Conservation (phyloP, 2,329 filamentous ascomycete genomes). For the Cladosporium sphaerospermum region DNA sequence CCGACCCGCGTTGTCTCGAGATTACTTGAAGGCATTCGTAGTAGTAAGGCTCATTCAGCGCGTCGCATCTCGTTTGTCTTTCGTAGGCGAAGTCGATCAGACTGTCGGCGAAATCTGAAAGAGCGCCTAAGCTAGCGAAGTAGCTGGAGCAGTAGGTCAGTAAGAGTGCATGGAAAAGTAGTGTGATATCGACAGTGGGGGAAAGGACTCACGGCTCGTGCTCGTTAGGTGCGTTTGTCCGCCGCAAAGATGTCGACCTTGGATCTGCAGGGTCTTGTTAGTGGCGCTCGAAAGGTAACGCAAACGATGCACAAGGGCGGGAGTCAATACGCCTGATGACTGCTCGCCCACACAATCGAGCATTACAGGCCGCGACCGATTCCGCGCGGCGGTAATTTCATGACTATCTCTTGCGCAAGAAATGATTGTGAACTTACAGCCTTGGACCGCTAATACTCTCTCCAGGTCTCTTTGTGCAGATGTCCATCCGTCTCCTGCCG, state of each 20-base stretch:
- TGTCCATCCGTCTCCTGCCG: slow-evolving; percentile 24
- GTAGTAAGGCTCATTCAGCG: slow-evolving; percentile 52
- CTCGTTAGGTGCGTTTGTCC: slow-evolving; percentile 1
- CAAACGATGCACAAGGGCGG: background rate
- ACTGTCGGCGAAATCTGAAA: slow-evolving; percentile 56
- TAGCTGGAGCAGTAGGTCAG: slow-evolving; percentile 24
- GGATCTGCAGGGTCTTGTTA: slow-evolving; percentile 16
- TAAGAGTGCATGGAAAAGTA: background rate
- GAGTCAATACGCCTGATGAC: background rate
- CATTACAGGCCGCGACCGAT: too few species aligned
- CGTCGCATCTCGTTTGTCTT: slow-evolving; percentile 53
- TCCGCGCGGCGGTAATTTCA: background rate
- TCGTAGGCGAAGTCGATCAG: slow-evolving; percentile 59
- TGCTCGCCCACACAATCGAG: too few species aligned
- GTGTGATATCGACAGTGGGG: too few species aligned
- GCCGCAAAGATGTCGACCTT: slow-evolving; percentile 3
- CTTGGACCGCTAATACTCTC: slow-evolving; percentile 28
- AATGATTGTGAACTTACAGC: slow-evolving; percentile 21
- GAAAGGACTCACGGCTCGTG: background rate
- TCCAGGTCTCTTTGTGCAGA: slow-evolving; percentile 29
- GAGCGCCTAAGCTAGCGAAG: slow-evolving; percentile 54
- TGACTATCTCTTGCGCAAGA: background rate
- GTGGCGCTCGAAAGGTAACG: background rate
- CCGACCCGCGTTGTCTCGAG: slow-evolving; percentile 49
- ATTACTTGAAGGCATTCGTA: slow-evolving; percentile 60